Evolutionary conservation across 371 early-diverging fungal genomes (phyloP), one percentile per base, ranked within the genome.

Genomic region (Gilbertella persicaria): DNA sequence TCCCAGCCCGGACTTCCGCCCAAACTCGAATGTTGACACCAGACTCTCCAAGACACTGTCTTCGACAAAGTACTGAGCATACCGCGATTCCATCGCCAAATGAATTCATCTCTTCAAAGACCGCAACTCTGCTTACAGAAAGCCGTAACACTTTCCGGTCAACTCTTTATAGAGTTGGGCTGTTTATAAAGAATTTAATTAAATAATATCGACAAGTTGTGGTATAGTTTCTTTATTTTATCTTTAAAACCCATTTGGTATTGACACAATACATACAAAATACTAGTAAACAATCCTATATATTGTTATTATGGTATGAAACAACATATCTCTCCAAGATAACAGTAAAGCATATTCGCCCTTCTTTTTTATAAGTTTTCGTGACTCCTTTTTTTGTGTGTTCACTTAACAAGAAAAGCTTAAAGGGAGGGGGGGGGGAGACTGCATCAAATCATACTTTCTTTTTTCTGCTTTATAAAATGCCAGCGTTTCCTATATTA

Each of bases 41-140:
- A 54, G 69, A 64, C 74, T 79, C 79, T 69, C 53, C 54, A 67
- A 75, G 75, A 75, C 75, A 75, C 75, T 69, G 51, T 60, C 41
- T 59, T 75, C 75, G 64, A 72, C 70, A 66, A 70, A 72, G 57
- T 49, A 66, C 41, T 42, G 53, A 54, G 59, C 40, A 46, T 46
- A 50, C 72, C 72, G 69, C 76, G 23, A 54, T 23, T 60, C 79
- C 72, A 70, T 60, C 61, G 48, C 55, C 60, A 51, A 52, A 62
- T 62, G 59, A 66, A 72, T 76, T 71, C 76, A 74, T 62, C 74
- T 66, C 66, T 65, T 66, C 38, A 64, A 57, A 64, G 72, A 73
- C 74, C 63, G 71, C 74, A 59, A 65, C 68, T 68, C 58, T 58
- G 68, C 73, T 58, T 70, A 72, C 77, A 76, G 73, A 65, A 62